Evolutionary conservation across 805 yeast species (phyloP), one percentile per base, ranked within the genome.

Genomic region (Yamadazyma scolyti): DNA sequence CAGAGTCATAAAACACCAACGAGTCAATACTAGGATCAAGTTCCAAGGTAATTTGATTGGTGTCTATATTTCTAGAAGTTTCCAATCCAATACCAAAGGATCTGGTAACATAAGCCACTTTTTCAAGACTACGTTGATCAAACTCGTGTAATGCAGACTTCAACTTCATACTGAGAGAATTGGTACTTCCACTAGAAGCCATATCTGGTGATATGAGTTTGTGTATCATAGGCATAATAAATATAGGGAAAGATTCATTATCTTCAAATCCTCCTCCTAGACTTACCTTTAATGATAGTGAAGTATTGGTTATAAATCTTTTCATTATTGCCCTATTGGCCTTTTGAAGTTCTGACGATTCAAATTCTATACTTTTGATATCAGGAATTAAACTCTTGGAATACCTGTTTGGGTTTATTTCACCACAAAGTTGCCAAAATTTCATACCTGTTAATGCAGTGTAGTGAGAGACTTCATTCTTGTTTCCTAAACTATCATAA

Each of bases 381-480:
- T 61, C 55, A 5, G 68, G 62, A 2, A 65, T 40, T 15, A 65
- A 39, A 14, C 44, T 34, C 9, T 36, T 36, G 16, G 28, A 26
- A 13, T 36, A 33, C 25, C 42, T 44, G 9, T 39, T 39, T 2
- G 58, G 64, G 42, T 68, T 75, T 14, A 75, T 64, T 42, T 80
- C 88, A 47, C 79, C 73, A 56, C 82, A 88, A 32, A 73, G 55
- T 12, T 71, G 64, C 68, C 75, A 82, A 40, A 78, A 75, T 33
- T 78, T 82, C 47, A 82, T 48, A 0, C 79, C 74, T 0, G 79
- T 74, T 13, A 72, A 59, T 0, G 79, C 58, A 4, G 71, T 63
- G 46, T 85, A 88, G 14, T 72, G 61, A 16, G 67, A 58, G 3
- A 67, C 66, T 36, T 65, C 67, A 28, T 61, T 61, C 1, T 39